A percentile compares a stretch with the other conserved stretches of the same genome.
Conservation (phyloP, 1,139 yeast species). For the Yamadazyma taylorii region DNA sequence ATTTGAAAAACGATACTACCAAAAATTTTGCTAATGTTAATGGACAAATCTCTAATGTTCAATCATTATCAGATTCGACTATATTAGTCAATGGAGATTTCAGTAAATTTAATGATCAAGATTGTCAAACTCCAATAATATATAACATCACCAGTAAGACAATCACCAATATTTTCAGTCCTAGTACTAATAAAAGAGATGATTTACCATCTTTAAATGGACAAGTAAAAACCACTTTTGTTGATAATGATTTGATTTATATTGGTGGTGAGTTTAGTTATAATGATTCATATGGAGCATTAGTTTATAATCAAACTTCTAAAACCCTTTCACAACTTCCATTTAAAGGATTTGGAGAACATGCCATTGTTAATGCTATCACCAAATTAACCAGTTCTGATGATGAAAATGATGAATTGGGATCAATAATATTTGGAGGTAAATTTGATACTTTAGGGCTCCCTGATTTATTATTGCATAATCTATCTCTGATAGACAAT, state of each 20-base stretch:
- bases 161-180: slow-evolving; percentile 37
- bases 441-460: slow-evolving; percentile 63
- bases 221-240: slow-evolving; percentile 48
- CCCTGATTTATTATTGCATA: slow-evolving; percentile 41
- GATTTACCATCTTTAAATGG: slow-evolving; percentile 40
- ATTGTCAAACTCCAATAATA: slow-evolving; percentile 52
- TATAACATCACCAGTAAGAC: slow-evolving; percentile 50
- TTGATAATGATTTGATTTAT: slow-evolving; percentile 54
- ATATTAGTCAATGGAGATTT: slow-evolving; percentile 49
- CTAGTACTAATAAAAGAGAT: slow-evolving; percentile 23
- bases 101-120: slow-evolving; percentile 32
- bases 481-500: slow-evolving; percentile 25
- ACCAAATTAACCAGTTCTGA: slow-evolving; percentile 39
- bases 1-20: slow-evolving; percentile 28
- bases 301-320: slow-evolving; percentile 58
- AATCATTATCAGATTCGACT: slow-evolving; percentile 25
- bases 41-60: slow-evolving; percentile 35
- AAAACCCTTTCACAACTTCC: slow-evolving; percentile 50
- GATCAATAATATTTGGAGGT: slow-evolving; percentile 79
- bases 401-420: slow-evolving; percentile 24
- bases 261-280: slow-evolving; percentile 78
- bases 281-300: slow-evolving; percentile 59
- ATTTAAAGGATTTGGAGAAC: slow-evolving; percentile 74
- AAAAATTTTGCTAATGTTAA: slow-evolving; percentile 30
- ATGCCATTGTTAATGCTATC: slow-evolving; percentile 67